Evolutionary conservation across 164 flowering plant species (phyloP), one percentile per base, ranked within the genome.

Genomic region (Aristolochia fimbriata): DNA sequence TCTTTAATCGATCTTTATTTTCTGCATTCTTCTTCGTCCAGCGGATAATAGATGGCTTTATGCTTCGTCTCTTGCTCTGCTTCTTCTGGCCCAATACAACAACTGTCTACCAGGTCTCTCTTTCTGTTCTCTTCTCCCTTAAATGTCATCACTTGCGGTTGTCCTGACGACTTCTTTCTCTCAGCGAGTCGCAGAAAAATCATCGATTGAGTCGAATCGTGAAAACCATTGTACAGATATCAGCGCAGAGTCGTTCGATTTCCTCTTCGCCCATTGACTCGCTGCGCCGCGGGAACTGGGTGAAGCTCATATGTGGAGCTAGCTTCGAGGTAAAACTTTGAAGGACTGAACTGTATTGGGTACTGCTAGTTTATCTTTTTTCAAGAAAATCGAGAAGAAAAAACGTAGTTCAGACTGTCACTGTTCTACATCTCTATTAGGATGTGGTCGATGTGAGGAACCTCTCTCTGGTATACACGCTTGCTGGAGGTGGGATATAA

Each of bases 241-340:
- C 43, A 22, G 51, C 41, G 52, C 76, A 72, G 53, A 54, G 80
- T 65, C 73, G 81, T 60, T 76, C 85, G 51, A 64, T 70, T 20
- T 23, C 71, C 0, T 70, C 74, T 1, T 64, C 86, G 41, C 92
- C 67, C 25, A 17, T 86, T 11, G 74, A 71, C 57, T 83, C 89
- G 2, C 86, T 86, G 53, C 78, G 58, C 55, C 72, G 56, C 19
- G 93, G 93, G 52, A 80, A 79, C 51, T 86, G 91, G 96, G 83
- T 88, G 43, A 86, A 88, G 88, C 91, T 88, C 68, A 89, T 86
- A 16, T 86, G 91, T 55, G 93, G 93, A 31, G 96, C 96, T 43
- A 89, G 96, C 76, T 89, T 89, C 47, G 88, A 88, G 85, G 91
- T 88, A 23, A 15, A 19, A 57, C 46, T 11, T n/a, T 41, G 30